Base-by-base conservation (phyloP, 768 basidiomycete species). In the Lyophyllum semitale region DNA sequence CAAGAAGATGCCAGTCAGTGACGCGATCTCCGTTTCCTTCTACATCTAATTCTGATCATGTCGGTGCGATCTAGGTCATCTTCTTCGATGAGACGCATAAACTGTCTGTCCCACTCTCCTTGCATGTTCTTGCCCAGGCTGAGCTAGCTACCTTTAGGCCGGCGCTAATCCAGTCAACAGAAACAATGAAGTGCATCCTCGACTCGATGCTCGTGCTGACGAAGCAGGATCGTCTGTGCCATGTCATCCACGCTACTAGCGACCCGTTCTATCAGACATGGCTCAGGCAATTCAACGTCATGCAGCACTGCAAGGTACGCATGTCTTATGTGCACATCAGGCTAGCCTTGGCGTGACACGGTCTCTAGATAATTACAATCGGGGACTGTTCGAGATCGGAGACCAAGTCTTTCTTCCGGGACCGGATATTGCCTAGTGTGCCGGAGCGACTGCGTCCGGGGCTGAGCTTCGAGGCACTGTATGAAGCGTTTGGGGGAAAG, bases 21-120 rank as follows among this genome's bases (percentile, higher is more conserved):
- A 22, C 41, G 17, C 20, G 17, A 12, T 23, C 26, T 44, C 42
- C 20, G 8, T 40, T 37, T 20, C 20, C 37, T 38, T 11, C 20
- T 8, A 15, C 40, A 25, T 42, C 44, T n/a, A n/a, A n/a, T 32
- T 26, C 20, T 50, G 11, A 44, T 41, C 2, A 17, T 12, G 9
- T 43, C 11, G 27, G 12, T 37, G 26, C 27, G 9, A 12, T 43
- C 1, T 56, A 81, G 80, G 74, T 81, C 12, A 79, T 93, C 54
- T 89, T 93, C 66, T 83, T 94, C 57, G 92, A 94, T 59, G 92
- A 94, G 67, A 89, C 91, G 1, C 92, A 94, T 65, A 90, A 88
- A 68, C 71, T 93, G 86, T 91, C 67, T 32, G 84, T 59, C 30
- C 35, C 6, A 13, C 8, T 18, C 27, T 38, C 32, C 47, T 22